Base-by-base conservation (phyloP, 805 yeast genomes). In the Wickerhamiella australiensis region DNA sequence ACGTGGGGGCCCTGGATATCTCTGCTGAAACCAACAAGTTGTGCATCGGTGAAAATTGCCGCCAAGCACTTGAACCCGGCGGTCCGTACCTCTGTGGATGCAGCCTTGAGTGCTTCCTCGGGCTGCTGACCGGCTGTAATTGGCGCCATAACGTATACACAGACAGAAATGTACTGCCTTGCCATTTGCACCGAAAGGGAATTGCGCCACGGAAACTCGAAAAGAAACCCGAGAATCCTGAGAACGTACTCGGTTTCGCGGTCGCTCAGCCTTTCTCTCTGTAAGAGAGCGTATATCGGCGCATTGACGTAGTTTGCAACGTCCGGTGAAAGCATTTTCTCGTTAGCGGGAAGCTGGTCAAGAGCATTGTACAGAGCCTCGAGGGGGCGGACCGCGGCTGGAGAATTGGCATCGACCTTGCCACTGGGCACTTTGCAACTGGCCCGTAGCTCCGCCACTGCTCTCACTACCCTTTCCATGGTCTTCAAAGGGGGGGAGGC, bases 271-370 rank as follows among this genome's bases (percentile, higher is more conserved):
- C 46, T 43, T 11, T 67, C 70, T 40, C 72, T 72, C 50, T 74
- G 73, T 37, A 81, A 61, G 7, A 81, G 58, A 49, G 73, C 72
- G 1, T 78, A 71, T 2, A 81, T 56, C 0, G 87, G 86, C 11
- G 77, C 71, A 61, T 78, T 79, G 1, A 80, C 68, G 52, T 79
- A 79, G 53, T 80, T 83, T 0, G 82, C 82, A 17, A 79, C 35
- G 4, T 26, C 36, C 2, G 18, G 33, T 1, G 53, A 12, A 3
- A 50, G 27, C 15, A 18, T 15, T 9, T 21, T 23, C 15, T 36
- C 44, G 7, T 40, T 23, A 6, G 23, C 15, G 5, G 40, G 42
- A 8, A 43, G 18, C 13, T 13, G 27, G 13, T 40, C 40, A 3
- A 44, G 35, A 3, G 37, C 17, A 1, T 29, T 18, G 37, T 21